Percentiles rank a stretch among this genome's conserved stretches.
Evolutionary conservation across 2,329 filamentous ascomycete species (phyloP).

Genomic region (Talaromyces verruculosus): DNA sequence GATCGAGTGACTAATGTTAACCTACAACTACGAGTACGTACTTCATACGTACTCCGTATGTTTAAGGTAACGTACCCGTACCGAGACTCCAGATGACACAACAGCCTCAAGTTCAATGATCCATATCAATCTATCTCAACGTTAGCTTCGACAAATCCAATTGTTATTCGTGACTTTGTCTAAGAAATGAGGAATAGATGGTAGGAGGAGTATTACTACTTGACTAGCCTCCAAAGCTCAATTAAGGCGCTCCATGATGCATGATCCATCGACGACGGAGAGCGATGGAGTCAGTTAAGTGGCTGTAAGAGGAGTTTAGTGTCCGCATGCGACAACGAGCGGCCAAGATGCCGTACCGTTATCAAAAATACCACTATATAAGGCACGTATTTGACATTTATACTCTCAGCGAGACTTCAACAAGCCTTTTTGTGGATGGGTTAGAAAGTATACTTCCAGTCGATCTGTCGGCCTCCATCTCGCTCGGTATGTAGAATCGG

Average conservation of each 20-base stretch:
- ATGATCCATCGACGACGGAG: not conserved
- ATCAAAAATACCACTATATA: not conserved
- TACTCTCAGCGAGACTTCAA: not conserved
- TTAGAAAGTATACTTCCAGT: not conserved
- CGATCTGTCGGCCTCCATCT: slow-evolving; percentile 3
- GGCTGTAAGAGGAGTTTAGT: slow-evolving; percentile 1
- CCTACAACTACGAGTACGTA: not conserved
- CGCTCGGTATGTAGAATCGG: not conserved
- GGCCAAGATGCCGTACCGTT: not conserved
- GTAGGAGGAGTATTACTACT: not conserved
- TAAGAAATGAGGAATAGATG: not conserved
- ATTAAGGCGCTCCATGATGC: not conserved
- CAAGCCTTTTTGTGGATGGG: not conserved
- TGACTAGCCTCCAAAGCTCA: not conserved
- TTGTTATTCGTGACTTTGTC: not conserved
- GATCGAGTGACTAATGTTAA: slow-evolving; percentile 3
- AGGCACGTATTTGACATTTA: not conserved
- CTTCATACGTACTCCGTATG: not conserved
- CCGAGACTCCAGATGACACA: not conserved
- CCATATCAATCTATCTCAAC: not conserved
- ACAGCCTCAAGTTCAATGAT: not conserved
- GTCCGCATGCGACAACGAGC: not conserved
- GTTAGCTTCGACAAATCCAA: not conserved
- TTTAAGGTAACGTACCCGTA: not conserved
- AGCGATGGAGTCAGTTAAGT: not conserved